These are phyloP conservation scores for Boletales sp. DNA, from an alignment of 768 basidiomycete species.

Conservation along the genomic window DNA sequence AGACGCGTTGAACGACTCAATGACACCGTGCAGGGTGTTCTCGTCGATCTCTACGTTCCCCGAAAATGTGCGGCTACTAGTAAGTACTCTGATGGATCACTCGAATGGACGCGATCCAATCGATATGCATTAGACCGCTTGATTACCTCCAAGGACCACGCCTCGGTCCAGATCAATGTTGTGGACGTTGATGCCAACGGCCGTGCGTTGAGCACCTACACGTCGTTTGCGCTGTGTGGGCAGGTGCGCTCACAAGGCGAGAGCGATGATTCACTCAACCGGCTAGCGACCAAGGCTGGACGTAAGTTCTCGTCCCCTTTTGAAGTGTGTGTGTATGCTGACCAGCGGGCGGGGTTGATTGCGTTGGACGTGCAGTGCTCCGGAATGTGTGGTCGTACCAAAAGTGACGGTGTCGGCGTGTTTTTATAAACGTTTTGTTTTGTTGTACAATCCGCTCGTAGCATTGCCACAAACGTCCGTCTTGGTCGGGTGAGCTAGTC, in stretches of 20 bases:
- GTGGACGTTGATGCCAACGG: slow-evolving; percentile 92
- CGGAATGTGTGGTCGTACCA: slow-evolving; percentile 95
- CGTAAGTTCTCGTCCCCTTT: slow-evolving; percentile 49
- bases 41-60: slow-evolving; percentile 99
- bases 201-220: slow-evolving; percentile 70
- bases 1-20: slow-evolving; percentile 1
- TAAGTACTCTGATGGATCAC: slow-evolving; percentile 41
- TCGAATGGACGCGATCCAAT: slow-evolving; percentile 1
- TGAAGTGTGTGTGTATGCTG: neutral
- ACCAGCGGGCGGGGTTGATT: slow-evolving; percentile 6
- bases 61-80: slow-evolving; percentile 99
- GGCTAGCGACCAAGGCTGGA: slow-evolving; percentile 91
- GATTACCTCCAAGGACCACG: slow-evolving; percentile 98
- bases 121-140: slow-evolving; percentile 68
- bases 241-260: slow-evolving; percentile 93
- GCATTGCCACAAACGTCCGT: slow-evolving; percentile 15
- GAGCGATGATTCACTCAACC: slow-evolving; percentile 94
- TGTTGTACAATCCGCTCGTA: slow-evolving; percentile 3
- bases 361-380: slow-evolving; percentile 58
- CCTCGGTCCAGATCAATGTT: slow-evolving; percentile 94
- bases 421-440: slow-evolving; percentile 9
- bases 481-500: slow-evolving; percentile 15
- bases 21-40: slow-evolving; percentile 65
- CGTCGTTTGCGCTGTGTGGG: slow-evolving; percentile 93
- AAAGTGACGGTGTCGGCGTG: slow-evolving; percentile 53